phyloP scores from a whole-genome alignment of 495 filamentous ascomycete species.

The Aspergillus carlsbadensis region DNA sequence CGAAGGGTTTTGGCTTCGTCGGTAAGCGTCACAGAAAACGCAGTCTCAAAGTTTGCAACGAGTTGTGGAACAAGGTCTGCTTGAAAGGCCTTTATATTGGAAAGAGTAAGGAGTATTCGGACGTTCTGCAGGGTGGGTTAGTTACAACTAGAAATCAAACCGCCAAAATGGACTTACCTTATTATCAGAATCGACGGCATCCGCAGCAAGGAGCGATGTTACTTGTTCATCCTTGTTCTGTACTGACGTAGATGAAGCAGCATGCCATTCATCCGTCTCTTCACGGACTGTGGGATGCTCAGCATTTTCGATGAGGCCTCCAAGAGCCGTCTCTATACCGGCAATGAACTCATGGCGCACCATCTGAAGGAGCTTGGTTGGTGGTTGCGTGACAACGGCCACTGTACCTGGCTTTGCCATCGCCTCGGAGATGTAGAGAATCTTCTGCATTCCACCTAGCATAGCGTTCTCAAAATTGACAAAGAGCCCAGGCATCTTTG shows the following conservation, averaged over 20 bases:
- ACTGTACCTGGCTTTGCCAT: conserved; percentile 62
- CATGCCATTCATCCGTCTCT: conserved; percentile 56
- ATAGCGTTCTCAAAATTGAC: conserved; percentile 74
- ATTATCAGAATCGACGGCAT: conserved; percentile 64
- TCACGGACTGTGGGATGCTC: conserved; percentile 64
- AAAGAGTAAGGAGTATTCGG: conserved; percentile 88
- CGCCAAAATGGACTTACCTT: conserved; percentile 54
- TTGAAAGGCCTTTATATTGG: conserved; percentile 79
- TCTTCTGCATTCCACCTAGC: conserved; percentile 83
- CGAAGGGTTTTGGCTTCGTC: conserved; percentile 87
- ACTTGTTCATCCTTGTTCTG: conserved; percentile 32
- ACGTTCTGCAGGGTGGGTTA: conserved; percentile 60
- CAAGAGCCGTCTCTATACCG: conserved; percentile 86
- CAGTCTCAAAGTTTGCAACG: conserved; percentile 80
- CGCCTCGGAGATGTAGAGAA: conserved; percentile 87
- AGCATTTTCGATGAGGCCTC: conserved; percentile 94
- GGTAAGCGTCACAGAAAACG: conserved; percentile 86
- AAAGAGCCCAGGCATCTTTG: conserved; percentile 85
- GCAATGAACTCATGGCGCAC: conserved; percentile 85
- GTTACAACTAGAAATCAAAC: conserved; percentile 18
- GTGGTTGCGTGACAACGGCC: conserved; percentile 79
- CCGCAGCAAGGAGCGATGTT: conserved; percentile 41
- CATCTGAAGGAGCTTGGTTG: conserved; percentile 78
- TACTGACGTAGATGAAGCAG: conserved; percentile 26
- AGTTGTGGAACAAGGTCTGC: conserved; percentile 76